Evolutionary conservation across 768 basidiomycete genomes (phyloP).

Genomic region (Boletus rubescentipes): DNA sequence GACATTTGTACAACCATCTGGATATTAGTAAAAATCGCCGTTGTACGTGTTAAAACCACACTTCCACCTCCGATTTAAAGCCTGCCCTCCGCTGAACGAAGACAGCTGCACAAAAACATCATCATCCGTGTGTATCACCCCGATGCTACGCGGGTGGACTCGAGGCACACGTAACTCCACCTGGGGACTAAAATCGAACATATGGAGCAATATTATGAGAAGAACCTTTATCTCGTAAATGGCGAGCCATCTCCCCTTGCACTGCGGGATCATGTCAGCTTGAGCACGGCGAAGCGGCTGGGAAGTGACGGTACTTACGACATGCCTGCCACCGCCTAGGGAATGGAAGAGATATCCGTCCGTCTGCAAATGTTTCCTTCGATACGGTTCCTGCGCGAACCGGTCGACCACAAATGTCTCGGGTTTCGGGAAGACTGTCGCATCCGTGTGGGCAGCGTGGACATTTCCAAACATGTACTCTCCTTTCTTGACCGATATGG

Average conservation of each 20-base stretch:
- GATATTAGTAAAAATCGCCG: neutral
- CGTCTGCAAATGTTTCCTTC: conserved; percentile 8
- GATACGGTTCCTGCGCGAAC: conserved; percentile 13
- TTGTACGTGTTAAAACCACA: too few species aligned
- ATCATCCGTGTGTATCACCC: conserved; percentile 18
- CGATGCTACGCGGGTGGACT: conserved; percentile 13
- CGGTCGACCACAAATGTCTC: conserved; percentile 16
- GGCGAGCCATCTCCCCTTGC: conserved; percentile 26
- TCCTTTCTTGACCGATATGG: conserved; percentile 19
- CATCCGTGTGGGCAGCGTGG: conserved; percentile 20
- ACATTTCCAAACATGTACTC: conserved; percentile 21
- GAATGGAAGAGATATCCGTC: conserved; percentile 7
- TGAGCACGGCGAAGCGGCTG: neutral
- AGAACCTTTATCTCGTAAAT: conserved; percentile 23
- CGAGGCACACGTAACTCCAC: conserved; percentile 7
- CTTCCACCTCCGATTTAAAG: neutral
- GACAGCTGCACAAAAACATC: conserved; percentile 12
- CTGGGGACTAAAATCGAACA: conserved; percentile 13
- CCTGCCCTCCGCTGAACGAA: neutral
- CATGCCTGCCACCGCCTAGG: conserved; percentile 15
- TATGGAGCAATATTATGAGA: conserved; percentile 15
- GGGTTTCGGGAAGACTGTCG: conserved; percentile 1
- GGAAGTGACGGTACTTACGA: conserved; percentile 5
- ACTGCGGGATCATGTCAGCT: conserved; percentile 5
- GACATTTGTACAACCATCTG: neutral